A percentile compares a stretch with the other conserved stretches of the same genome.
Evolutionary conservation across 2,329 filamentous ascomycete genomes (phyloP).

Genomic region (Neofusicoccum ribis): DNA sequence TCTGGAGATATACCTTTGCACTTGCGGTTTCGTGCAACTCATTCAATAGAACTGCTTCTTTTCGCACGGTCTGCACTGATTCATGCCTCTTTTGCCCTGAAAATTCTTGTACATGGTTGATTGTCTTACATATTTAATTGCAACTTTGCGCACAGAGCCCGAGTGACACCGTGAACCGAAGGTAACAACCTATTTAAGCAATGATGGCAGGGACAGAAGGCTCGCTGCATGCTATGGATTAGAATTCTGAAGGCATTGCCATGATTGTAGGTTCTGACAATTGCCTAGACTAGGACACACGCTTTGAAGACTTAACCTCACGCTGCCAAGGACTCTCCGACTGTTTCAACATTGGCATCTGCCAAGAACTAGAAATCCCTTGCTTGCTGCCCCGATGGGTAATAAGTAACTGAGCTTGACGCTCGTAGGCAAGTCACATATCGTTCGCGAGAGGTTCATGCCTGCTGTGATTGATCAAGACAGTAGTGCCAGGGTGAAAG

Average conservation of each 20-base stretch:
- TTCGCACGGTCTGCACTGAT: slow-evolving; percentile 5
- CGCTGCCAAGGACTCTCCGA: background rate
- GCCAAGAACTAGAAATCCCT: background rate
- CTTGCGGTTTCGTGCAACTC: slow-evolving; percentile 11
- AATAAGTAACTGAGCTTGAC: background rate
- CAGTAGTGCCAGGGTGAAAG: background rate
- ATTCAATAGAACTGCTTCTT: slow-evolving; percentile 8
- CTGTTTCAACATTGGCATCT: background rate
- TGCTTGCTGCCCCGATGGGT: background rate
- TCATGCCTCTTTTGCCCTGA: background rate
- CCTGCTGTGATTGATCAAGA: background rate
- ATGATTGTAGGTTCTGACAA: no score
- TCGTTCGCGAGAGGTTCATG: background rate
- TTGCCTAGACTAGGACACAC: no score
- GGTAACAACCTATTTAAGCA: no score
- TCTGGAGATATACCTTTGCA: slow-evolving; percentile 19
- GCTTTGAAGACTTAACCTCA: background rate
- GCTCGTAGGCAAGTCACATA: background rate
- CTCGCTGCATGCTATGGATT: no score
- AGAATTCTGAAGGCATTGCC: no score
- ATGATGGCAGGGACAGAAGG: no score
- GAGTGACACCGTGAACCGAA: no score
- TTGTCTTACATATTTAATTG: background rate
- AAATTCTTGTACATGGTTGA: slow-evolving; percentile 8
- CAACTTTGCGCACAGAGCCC: no score